Evolutionary conservation across 768 basidiomycete species (phyloP).

Genomic region (Baorangia bicolor): DNA sequence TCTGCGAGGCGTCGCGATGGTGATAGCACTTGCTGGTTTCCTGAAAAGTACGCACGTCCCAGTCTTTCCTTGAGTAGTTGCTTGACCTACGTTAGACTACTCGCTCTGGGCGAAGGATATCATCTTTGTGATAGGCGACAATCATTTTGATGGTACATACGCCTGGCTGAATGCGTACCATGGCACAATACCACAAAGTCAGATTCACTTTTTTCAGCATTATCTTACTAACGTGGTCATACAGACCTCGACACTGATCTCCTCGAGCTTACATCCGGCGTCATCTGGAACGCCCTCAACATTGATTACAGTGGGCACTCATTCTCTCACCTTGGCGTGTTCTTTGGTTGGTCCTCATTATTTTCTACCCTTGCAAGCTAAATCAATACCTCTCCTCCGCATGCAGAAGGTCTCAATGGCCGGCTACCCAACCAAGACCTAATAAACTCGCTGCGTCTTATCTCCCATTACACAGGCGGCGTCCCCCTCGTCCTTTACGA

Average conservation of each 20-base stretch:
- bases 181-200: constrained; percentile 63
- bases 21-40: constrained; percentile 81
- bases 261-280: constrained; percentile 70
- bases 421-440: constrained; percentile 96
- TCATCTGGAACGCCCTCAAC: constrained; percentile 93
- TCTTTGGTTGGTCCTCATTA: constrained; percentile 65
- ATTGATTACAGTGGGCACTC: constrained; percentile 98
- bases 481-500: constrained; percentile 84
- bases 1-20: constrained; percentile 80
- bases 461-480: constrained; percentile 69
- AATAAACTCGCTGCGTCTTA: constrained; percentile 74
- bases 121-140: constrained; percentile 86
- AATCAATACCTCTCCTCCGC: not conserved
- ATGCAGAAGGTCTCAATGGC: constrained; percentile 89
- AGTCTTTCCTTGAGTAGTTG: not conserved
- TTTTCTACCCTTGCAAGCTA: not conserved
- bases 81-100: constrained; percentile 50
- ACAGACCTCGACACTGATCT: constrained; percentile 66
- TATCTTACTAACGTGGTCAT: not conserved
- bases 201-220: constrained; percentile 7
- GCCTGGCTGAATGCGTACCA: constrained; percentile 91
- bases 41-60: constrained; percentile 61
- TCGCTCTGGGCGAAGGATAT: constrained; percentile 96
- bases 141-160: constrained; percentile 87
- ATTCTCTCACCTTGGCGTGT: constrained; percentile 93